A percentile compares a stretch with the other conserved stretches of the same genome.
phyloP scores from a whole-genome alignment of 805 yeast genomes.

The Cyberlindnera maritima region DNA sequence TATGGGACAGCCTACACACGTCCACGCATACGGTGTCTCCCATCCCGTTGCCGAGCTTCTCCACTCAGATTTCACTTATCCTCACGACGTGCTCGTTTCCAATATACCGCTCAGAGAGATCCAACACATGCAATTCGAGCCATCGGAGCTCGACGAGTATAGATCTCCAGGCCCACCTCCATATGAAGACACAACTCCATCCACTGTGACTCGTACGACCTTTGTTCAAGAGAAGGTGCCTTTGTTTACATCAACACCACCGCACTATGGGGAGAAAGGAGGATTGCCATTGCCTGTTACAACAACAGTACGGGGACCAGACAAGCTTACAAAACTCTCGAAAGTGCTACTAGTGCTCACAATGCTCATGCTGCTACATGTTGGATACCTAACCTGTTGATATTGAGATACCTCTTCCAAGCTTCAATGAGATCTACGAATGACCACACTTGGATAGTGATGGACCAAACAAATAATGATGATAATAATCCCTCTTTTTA shows the following conservation, averaged over 20 bases:
- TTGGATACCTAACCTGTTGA: background rate
- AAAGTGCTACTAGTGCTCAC: background rate
- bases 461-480: background rate
- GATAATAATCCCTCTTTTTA: too few species aligned
- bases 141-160: background rate
- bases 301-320: background rate
- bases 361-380: background rate
- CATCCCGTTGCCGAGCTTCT: background rate
- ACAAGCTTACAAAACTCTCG: background rate
- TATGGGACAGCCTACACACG: conserved; percentile 14
- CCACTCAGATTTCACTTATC: background rate
- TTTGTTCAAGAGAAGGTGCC: background rate
- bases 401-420: too few species aligned
- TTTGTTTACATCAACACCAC: background rate
- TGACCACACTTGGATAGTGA: background rate
- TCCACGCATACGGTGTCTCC: background rate
- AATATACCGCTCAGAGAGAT: conserved; percentile 9
- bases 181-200: background rate
- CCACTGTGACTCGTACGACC: background rate
- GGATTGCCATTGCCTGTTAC: conserved; percentile 5
- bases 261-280: background rate
- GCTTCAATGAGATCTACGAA: background rate
- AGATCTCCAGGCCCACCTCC: background rate
- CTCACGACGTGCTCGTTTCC: conserved; percentile 13
- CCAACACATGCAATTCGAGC: conserved; percentile 15